Base-by-base conservation (phyloP, 768 basidiomycete species). In the Tulasnella sp. region DNA sequence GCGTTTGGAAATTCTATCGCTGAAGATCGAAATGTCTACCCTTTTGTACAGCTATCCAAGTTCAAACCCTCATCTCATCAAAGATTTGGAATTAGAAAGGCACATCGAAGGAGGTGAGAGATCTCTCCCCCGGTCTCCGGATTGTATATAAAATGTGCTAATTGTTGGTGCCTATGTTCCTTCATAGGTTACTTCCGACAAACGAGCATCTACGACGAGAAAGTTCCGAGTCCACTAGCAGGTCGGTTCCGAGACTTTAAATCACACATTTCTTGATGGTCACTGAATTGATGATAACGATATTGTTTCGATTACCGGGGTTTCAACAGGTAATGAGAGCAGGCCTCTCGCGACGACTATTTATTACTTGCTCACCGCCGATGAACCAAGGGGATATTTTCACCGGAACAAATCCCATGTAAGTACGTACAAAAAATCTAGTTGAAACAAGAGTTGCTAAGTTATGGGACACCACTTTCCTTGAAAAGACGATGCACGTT, bases 351-450 rank as follows among this genome's bases (percentile, higher is more conserved):
- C 67, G 20, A 74, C 72, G 0, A 62, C 70, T 20, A 74, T 75
- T 34, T 72, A 71, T 63, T 77, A 74, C 57, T 62, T 77, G 16
- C 64, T 75, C 19, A 68, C 66, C 6, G 55, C 66, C 31, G 68
- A 71, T 22, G 63, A 63, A 22, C 68, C 68, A 2, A 60, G 60
- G 34, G 70, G 72, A 4, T 57, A 66, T 15, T 64, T 74, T 51
- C 71, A 73, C 53, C 69, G 71, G 60, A 73, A 74, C 63, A 73
- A 73, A 56, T 72, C 70, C 2, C 64, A 69, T 4, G 71, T 70
- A 56, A 34, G 69, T 61, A 25, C 24, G 20, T 12, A 9, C 9
- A 12, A 20, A 8, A 25, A 15, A 9, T 48, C 32, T 9, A 4
- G 9, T 34, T 1, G 3, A 28, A 27, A 27, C n/a, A 3, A 8